Evolutionary conservation across 208 protist genomes (phyloP).

Genomic region (Crithidia brevicula): DNA sequence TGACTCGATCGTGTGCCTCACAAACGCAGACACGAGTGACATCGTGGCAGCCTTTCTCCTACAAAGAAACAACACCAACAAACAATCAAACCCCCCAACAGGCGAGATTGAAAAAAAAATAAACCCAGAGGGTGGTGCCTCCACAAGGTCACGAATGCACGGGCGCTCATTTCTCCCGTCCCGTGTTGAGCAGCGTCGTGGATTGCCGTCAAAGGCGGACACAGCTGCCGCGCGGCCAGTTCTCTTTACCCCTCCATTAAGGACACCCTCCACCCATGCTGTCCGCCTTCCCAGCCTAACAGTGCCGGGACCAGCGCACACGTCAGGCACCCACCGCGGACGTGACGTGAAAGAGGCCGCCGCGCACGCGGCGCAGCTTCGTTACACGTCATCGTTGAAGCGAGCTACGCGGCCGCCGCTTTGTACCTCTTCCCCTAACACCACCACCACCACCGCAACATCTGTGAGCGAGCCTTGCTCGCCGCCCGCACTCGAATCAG

Average conservation of each 20-base stretch:
- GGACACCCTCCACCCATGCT: neutral
- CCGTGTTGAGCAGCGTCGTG: neutral
- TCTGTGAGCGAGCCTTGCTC: neutral
- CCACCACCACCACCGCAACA: neutral
- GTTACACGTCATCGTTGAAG: slow-evolving; percentile 20
- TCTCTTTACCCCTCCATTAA: neutral
- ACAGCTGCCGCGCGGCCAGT: neutral
- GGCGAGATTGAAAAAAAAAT: too few relatives aligned
- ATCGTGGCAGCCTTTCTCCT: too few relatives aligned
- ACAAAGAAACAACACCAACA: too few relatives aligned
- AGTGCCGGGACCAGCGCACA: neutral
- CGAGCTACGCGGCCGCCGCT: neutral
- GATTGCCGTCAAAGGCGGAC: neutral
- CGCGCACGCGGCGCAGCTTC: neutral
- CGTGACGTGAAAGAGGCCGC: neutral
- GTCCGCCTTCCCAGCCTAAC: slow-evolving; percentile 4
- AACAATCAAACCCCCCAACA: too few relatives aligned
- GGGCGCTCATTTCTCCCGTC: slow-evolving; percentile 5
- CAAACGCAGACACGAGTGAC: too few relatives aligned
- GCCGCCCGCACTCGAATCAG: too few relatives aligned
- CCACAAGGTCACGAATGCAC: neutral
- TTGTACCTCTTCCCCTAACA: neutral
- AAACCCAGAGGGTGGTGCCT: too few relatives aligned
- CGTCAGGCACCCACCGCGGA: neutral
- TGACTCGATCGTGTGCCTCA: too few relatives aligned